Evolutionary conservation across 1,139 yeast genomes (phyloP), one percentile per base, ranked within the genome.

Genomic region (Nakaseomyces kungkrabaensis): DNA sequence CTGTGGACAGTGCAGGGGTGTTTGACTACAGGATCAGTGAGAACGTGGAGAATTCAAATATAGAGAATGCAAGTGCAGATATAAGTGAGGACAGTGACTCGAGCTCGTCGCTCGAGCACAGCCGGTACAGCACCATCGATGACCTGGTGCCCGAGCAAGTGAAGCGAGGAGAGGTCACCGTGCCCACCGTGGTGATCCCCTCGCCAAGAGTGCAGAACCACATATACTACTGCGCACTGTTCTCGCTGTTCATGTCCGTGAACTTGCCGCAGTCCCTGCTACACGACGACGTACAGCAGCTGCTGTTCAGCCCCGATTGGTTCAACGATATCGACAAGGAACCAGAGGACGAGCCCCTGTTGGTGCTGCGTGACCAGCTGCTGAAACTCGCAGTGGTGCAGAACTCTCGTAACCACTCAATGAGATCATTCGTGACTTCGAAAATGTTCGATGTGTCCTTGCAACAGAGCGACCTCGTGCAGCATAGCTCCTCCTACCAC

Each of bases 211-310:
- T 58, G 40, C 55, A 60, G 4, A 17, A 60, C 6, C 50, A 61
- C 24, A 62, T 61, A 45, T 57, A 59, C 44, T 63, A 63, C 51
- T 56, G 62, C 33, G 60, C 63, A 1, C 51, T 63, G 26, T 62
- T 55, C 49, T 56, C 63, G 4, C 54, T 59, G 29, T 57, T 54
- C 32, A 52, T 61, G 31, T 57, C 60, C 3, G 52, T 50, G n/a
- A 59, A 56, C 46, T 42, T 59, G 24, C 65, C 66, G 4, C 56
- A 53, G 11, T 29, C 29, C 11, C 54, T 57, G 43, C 48, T 56
- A 42, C 47, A 45, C 36, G 56, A 59, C 2, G 64, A 62, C 48
- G 59, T 62, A 41, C 48, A 53, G 31, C 61, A 61, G 36, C 48
- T 60, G 29, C 51, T 49, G 33, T 60, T 54, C 45, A 49, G 57